A percentile compares a stretch with the other conserved stretches of the same genome.
phyloP scores from a whole-genome alignment of 768 basidiomycete species.

The Suillus sp. region DNA sequence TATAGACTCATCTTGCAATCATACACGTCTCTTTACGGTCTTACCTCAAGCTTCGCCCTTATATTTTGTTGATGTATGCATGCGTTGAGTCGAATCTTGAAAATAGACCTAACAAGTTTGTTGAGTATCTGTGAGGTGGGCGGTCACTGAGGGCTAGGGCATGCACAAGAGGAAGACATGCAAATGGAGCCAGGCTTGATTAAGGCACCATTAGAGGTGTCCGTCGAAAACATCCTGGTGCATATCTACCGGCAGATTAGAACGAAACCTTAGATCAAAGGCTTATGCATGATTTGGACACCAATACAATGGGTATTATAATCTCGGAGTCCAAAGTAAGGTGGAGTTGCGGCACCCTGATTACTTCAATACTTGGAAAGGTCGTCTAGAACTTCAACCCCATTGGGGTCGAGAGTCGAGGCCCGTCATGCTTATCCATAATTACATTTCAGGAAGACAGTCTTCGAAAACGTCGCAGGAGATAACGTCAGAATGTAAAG shows the following conservation, averaged over 20 bases:
- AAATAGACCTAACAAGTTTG: not conserved
- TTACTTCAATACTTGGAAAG: not conserved
- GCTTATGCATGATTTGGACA: not conserved
- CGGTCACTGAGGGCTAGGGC: not conserved
- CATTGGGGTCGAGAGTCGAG: not conserved
- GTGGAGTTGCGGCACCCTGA: not conserved
- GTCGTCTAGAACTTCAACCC: not conserved
- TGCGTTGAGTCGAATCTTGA: not conserved
- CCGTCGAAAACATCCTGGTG: not conserved
- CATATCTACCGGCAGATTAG: not conserved
- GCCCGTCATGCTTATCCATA: not conserved
- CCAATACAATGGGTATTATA: not conserved
- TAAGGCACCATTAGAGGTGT: not conserved
- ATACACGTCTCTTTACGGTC: not conserved
- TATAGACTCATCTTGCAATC: no score
- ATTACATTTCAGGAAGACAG: conserved; percentile 1
- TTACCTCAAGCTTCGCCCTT: not conserved
- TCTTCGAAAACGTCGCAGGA: not conserved
- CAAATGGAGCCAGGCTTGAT: not conserved
- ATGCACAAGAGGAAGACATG: not conserved
- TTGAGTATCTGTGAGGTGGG: not conserved
- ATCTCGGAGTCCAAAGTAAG: not conserved
- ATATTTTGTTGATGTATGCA: not conserved
- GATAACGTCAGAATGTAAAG: not conserved
- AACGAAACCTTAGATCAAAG: not conserved